A percentile compares a stretch with the other conserved stretches of the same genome.
Conservation (phyloP, 805 yeast genomes). For the Kluyveromyces wickerhamii region DNA sequence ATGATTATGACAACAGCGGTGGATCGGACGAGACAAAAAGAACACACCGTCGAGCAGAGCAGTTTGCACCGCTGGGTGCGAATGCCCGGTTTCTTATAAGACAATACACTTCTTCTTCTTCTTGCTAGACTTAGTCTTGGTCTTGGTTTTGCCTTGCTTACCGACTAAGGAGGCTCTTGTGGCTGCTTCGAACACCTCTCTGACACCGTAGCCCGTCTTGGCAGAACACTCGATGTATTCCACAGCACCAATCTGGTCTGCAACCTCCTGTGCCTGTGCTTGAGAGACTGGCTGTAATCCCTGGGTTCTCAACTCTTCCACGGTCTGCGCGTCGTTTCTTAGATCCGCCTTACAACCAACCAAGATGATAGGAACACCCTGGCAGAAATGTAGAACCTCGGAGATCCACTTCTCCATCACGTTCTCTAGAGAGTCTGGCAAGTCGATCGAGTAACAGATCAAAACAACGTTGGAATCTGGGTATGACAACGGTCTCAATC, state of each 20-base stretch:
- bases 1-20: no score
- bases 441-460: conserved; percentile 82
- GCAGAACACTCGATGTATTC: conserved; percentile 81
- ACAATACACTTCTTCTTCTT: conserved; percentile 21
- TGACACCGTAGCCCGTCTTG: conserved; percentile 86
- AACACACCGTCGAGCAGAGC: no score
- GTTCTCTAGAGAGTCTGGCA: conserved; percentile 86
- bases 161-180: conserved; percentile 69
- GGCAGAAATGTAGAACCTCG: conserved; percentile 89
- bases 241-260: conserved; percentile 71
- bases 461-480: conserved; percentile 88
- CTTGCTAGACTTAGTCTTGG: conserved; percentile 13
- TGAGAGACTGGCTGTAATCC: conserved; percentile 28
- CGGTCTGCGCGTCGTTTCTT: conserved; percentile 71
- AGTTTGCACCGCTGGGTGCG: no score
- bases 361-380: conserved; percentile 82
- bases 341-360: conserved; percentile 90
- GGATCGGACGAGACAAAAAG: no score
- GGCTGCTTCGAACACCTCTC: conserved; percentile 88
- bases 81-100: no score
- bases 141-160: conserved; percentile 27
- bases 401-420: conserved; percentile 94
- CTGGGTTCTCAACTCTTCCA: conserved; percentile 52
- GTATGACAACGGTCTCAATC: conserved; percentile 82
- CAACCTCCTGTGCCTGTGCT: conserved; percentile 56